Conservation (phyloP, 495 filamentous ascomycete species). For the Clavariopsis aquatica region DNA sequence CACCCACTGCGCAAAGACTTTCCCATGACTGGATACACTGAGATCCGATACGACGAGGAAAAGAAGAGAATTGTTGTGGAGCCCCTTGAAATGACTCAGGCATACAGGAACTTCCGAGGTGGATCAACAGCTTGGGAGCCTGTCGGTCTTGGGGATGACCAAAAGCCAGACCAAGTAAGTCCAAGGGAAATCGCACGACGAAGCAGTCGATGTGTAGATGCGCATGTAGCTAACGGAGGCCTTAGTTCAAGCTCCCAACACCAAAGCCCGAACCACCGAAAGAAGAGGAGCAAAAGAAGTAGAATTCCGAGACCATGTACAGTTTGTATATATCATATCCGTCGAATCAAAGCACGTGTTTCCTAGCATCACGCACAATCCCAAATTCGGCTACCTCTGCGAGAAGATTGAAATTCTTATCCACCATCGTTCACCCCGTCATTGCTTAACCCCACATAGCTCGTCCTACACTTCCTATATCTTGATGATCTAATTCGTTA, state of each 20-base stretch:
- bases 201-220: background rate
- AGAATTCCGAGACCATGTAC: slow-evolving; percentile 46
- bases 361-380: background rate
- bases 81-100: slow-evolving; percentile 95
- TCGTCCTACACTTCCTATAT: background rate
- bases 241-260: slow-evolving; percentile 83
- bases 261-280: slow-evolving; percentile 91
- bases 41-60: slow-evolving; percentile 97
- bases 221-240: slow-evolving; percentile 10
- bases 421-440: background rate
- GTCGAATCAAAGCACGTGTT: slow-evolving; percentile 17
- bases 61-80: slow-evolving; percentile 99
- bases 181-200: background rate
- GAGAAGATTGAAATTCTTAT: background rate
- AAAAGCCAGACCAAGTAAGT: slow-evolving; percentile 72
- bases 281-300: slow-evolving; percentile 86
- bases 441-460: background rate
- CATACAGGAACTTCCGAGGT: slow-evolving; percentile 93
- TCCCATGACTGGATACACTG: slow-evolving; percentile 96
- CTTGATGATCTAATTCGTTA: background rate
- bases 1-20: slow-evolving; percentile 98
- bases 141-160: slow-evolving; percentile 77
- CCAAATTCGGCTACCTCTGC: background rate
- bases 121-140: slow-evolving; percentile 75
- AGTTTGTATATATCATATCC: slow-evolving; percentile 41